phyloP scores from a whole-genome alignment of 805 yeast genomes.

The Zygoascus bituminiphila region DNA sequence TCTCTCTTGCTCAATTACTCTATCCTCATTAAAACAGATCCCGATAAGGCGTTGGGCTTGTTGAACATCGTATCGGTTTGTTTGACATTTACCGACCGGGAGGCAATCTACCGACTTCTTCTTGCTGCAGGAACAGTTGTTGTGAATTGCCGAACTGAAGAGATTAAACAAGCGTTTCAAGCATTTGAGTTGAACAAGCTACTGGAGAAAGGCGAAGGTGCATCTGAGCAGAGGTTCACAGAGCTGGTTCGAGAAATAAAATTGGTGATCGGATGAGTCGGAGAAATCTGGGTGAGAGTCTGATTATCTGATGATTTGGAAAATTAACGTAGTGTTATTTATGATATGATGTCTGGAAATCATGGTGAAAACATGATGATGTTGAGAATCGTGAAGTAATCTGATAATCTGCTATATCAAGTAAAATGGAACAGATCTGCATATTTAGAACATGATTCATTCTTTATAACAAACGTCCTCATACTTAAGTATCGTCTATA shows the following conservation, averaged over 20 bases:
- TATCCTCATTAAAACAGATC: conserved; percentile 25
- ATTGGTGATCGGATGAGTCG: background rate
- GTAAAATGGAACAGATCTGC: too few relatives aligned
- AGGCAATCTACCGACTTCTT: conserved; percentile 57
- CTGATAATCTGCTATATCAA: too few relatives aligned
- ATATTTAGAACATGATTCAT: too few relatives aligned
- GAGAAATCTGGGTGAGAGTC: too few relatives aligned
- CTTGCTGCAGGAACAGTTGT: conserved; percentile 57
- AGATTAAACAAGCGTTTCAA: conserved; percentile 5
- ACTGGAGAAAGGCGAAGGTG: background rate
- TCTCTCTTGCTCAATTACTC: conserved; percentile 46
- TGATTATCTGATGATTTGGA: too few relatives aligned
- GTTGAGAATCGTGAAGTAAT: too few relatives aligned
- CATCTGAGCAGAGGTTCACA: background rate
- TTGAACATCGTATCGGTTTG: conserved; percentile 17
- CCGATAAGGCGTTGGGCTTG: conserved; percentile 20
- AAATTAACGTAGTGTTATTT: too few relatives aligned
- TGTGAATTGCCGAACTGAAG: conserved; percentile 12
- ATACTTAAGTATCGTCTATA: too few relatives aligned
- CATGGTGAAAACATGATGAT: too few relatives aligned
- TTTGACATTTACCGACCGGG: conserved; percentile 35
- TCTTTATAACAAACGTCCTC: too few relatives aligned
- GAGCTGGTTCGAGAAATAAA: conserved; percentile 1
- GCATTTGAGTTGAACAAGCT: background rate
- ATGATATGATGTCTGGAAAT: too few relatives aligned